Evolutionary conservation across 768 basidiomycete genomes (phyloP).

Genomic region (Serendipita sp.): DNA sequence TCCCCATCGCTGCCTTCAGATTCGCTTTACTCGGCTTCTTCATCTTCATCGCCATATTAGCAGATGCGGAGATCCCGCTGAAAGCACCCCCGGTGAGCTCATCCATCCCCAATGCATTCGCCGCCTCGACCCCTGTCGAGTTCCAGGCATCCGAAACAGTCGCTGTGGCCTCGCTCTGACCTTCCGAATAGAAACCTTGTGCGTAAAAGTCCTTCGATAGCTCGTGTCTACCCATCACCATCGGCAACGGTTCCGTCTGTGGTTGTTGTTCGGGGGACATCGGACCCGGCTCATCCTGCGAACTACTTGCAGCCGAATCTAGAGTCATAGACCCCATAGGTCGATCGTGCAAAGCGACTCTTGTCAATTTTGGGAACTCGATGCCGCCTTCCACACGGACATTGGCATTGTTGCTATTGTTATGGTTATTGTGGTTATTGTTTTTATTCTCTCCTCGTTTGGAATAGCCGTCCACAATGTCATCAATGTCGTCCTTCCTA

Average conservation of each 20-base stretch:
- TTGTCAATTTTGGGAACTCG: not conserved
- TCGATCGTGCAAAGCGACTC: no score
- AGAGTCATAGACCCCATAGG: no score
- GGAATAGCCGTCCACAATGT: not conserved
- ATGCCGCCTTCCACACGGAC: not conserved
- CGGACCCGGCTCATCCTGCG: not conserved
- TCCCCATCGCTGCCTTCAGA: not conserved
- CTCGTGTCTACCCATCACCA: not conserved
- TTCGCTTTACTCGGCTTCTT: not conserved
- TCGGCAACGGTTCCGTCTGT: not conserved
- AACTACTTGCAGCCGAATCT: not conserved
- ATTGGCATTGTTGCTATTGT: not conserved
- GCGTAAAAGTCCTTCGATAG: not conserved
- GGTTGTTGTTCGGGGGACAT: not conserved
- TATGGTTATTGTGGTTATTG: not conserved
- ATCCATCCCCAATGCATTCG: not conserved
- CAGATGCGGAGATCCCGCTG: not conserved
- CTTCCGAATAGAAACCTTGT: not conserved
- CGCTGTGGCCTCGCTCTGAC: not conserved
- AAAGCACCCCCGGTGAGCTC: not conserved
- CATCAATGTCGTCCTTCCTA: not conserved
- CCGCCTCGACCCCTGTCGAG: not conserved
- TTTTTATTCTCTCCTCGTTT: not conserved
- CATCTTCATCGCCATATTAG: not conserved
- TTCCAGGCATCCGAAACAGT: not conserved